A percentile compares a stretch with the other conserved stretches of the same genome.
These are phyloP conservation scores for Limonium bicolor DNA, from an alignment of 148 eudicot species.

Conservation along the genomic window DNA sequence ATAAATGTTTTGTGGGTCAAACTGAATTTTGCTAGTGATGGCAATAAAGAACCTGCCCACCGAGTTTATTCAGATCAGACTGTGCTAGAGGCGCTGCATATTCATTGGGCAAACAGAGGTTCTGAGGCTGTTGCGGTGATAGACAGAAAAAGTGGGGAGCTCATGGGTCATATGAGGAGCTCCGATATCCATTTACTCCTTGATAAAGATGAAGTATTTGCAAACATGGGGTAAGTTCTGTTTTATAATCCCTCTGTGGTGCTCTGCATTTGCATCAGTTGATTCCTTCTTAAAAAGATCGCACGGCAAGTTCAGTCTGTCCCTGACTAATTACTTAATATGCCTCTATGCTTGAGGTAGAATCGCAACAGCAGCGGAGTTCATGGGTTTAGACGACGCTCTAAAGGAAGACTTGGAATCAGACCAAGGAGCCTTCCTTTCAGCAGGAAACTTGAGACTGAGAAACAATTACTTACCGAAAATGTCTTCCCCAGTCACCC, in stretches of 20 bases:
- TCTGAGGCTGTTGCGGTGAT: constrained; percentile 25
- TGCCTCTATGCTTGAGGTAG: no score
- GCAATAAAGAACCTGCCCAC: constrained; percentile 6
- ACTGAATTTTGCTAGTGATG: constrained; percentile 10
- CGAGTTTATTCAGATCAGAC: constrained; percentile 21
- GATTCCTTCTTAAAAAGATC: no score
- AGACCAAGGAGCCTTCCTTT: constrained; percentile 6
- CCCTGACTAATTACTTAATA: background rate
- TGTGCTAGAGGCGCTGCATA: constrained; percentile 16
- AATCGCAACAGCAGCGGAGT: constrained; percentile 8
- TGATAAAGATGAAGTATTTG: constrained; percentile 14
- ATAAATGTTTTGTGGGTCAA: no score
- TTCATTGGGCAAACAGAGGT: constrained; percentile 14
- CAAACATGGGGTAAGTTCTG: constrained; percentile 12
- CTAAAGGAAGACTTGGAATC: constrained; percentile 1
- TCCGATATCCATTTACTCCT: constrained; percentile 21
- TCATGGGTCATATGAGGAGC: constrained; percentile 21
- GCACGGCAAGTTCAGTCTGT: background rate
- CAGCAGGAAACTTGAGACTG: constrained; percentile 9
- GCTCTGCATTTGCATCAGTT: no score
- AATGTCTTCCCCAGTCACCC: constrained; percentile 22
- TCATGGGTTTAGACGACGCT: constrained; percentile 7
- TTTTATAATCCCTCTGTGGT: background rate
- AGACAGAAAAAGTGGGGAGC: constrained; percentile 12
- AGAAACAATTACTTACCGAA: constrained; percentile 12